Conservation (phyloP, 169 alveolate genomes). For the Cystoisospora suis region DNA sequence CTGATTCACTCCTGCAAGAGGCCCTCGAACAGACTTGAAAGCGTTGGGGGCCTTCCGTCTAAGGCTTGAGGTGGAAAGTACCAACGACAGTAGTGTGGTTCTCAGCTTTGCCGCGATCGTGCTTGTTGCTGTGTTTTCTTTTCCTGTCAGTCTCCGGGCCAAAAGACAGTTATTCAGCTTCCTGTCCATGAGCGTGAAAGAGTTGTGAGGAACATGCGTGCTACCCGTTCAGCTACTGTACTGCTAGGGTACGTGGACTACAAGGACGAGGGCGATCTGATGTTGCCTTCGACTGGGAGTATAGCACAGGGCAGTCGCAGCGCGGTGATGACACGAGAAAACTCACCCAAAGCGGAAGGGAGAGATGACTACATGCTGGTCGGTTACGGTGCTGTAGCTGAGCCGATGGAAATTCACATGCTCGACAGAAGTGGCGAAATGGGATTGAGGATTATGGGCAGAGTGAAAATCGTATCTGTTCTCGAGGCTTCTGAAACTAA, state of each 20-base stretch:
- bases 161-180: conserved; percentile 49
- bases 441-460: conserved; percentile 32
- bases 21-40: no score
- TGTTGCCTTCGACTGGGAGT: not conserved
- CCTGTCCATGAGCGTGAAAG: not conserved
- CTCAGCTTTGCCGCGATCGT: no score
- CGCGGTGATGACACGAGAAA: not conserved
- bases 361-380: conserved; percentile 23
- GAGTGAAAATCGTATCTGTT: not conserved
- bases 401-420: conserved; percentile 40
- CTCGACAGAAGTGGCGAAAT: conserved; percentile 45
- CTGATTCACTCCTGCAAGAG: no score
- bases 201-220: conserved; percentile 12
- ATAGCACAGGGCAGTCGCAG: not conserved
- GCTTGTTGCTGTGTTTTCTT: not conserved
- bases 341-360: not conserved
- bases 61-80: no score
- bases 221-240: conserved; percentile 12
- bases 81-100: no score
- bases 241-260: conserved; percentile 41
- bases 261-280: conserved; percentile 16
- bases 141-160: conserved; percentile 22
- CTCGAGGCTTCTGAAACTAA: conserved; percentile 17
- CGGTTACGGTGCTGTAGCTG: conserved; percentile 39
- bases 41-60: no score